Evolutionary conservation across 2,329 filamentous ascomycete genomes (phyloP), one percentile per base, ranked within the genome.

Genomic region (Paraphoma sp.): DNA sequence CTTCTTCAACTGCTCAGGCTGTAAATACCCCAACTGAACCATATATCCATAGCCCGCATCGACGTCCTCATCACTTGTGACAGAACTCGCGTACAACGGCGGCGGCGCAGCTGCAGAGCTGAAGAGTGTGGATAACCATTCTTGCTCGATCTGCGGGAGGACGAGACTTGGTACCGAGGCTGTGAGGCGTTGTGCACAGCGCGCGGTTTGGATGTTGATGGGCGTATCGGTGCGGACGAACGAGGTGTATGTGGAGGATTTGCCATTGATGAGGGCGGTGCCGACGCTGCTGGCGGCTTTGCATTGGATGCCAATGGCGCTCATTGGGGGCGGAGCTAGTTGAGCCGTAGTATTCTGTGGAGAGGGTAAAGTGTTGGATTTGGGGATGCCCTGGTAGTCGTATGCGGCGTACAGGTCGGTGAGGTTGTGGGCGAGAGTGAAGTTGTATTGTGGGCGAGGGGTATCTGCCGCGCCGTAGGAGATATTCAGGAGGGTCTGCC

Each of bases 281-380:
- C 57, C 57, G 3, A 60, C 57, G 18, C 54, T 60, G 51, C 57
- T 60, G 28, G 50, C 51, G 4, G 56, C 48, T 8, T 36, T 50
- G 28, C 56, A 59, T 28, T 51, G 50, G 6, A 59, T 45, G 3
- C 57, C 57, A 7, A 54, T 54, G 5, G 57, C 57, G 11, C 51
- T 52, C 57, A 60, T 54, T 10, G 45, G 48, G 23, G 29, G 43
- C 14, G 10, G 38, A 17, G 48, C 3, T 7, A 11, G 41, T 28
- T 31, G 46, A 12, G 43, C n/a, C 7, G 17, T 2, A 4, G 3
- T 12, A 18, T 16, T 45, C 11, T 11, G 10, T 3, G 2, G 16
- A 10, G n/a, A 8, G 14, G 14, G 33, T 12, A 16, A 14, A 14
- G 2, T 18, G 28, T 33, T 4, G 14, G n/a, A 12, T 9, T 23